Percentiles rank a stretch among this genome's conserved stretches.
Conservation (phyloP, 2,329 filamentous ascomycete species). For the Penicillium olsonii region DNA sequence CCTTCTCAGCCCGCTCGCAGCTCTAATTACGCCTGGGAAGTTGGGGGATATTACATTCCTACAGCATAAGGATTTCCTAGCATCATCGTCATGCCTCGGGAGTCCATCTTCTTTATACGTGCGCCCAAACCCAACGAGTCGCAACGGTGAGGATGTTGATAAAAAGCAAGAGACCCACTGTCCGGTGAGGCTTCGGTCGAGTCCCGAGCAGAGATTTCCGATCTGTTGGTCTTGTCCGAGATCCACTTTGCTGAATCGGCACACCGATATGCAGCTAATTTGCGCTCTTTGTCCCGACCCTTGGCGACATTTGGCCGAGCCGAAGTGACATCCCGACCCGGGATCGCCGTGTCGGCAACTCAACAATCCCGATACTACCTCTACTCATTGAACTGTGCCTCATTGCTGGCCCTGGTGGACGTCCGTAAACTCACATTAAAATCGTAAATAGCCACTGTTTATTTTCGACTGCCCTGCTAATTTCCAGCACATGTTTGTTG, state of each 20-base stretch:
- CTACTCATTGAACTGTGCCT: neutral
- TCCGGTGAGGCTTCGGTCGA: constrained; percentile 21
- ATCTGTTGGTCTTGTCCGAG: constrained; percentile 13
- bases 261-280: constrained; percentile 21
- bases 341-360: constrained; percentile 11
- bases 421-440: too few relatives aligned
- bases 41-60: too few relatives aligned
- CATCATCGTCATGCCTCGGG: neutral
- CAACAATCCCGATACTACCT: neutral
- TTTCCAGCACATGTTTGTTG: neutral
- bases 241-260: constrained; percentile 25
- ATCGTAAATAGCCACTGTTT: too few relatives aligned
- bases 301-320: constrained; percentile 14
- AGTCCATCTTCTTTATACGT: neutral
- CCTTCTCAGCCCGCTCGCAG: constrained; percentile 12
- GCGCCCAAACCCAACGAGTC: too few relatives aligned
- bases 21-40: constrained; percentile 11
- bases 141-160: constrained; percentile 8
- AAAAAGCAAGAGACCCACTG: constrained; percentile 20
- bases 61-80: too few relatives aligned
- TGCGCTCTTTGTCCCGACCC: constrained; percentile 13
- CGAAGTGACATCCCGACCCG: constrained; percentile 13
- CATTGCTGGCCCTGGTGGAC: too few relatives aligned
- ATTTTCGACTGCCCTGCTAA: neutral
- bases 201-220: constrained; percentile 20